phyloP scores from a whole-genome alignment of 1,284 basidiomycete species.

The Tilletia setariae region DNA sequence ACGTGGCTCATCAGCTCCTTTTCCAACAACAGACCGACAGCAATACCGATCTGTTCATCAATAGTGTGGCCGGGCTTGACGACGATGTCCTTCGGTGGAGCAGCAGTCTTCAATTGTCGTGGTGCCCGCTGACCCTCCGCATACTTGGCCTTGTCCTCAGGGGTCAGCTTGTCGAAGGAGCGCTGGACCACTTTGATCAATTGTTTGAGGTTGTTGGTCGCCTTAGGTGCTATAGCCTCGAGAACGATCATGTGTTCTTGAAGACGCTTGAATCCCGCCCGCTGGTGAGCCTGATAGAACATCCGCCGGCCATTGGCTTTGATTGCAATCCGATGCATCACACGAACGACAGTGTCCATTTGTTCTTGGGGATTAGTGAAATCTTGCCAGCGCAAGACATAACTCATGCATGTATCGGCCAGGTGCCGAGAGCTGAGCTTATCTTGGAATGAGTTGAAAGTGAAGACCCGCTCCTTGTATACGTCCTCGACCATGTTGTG shows the following conservation, averaged over 20 bases:
- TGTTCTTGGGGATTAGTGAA: conserved; percentile 35
- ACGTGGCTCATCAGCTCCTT: conserved; percentile 47
- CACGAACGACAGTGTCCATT: conserved; percentile 39
- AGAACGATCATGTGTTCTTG: conserved; percentile 27
- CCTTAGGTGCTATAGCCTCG: conserved; percentile 26
- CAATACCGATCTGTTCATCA: conserved; percentile 47
- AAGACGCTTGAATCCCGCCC: conserved; percentile 29
- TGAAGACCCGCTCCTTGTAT: conserved; percentile 44
- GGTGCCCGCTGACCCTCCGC: conserved; percentile 36
- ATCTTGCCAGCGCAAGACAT: conserved; percentile 45
- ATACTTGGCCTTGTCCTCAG: conserved; percentile 40
- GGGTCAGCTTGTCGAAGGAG: conserved; percentile 44
- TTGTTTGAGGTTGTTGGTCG: conserved; percentile 33
- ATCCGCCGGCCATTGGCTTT: conserved; percentile 37
- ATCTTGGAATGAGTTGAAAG: conserved; percentile 46
- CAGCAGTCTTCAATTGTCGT: conserved; percentile 30
- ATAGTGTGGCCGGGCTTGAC: conserved; percentile 35
- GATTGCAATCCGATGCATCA: conserved; percentile 49
- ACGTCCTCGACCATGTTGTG: conserved; percentile 31
- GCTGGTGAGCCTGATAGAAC: conserved; percentile 38
- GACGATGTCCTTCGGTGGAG: conserved; percentile 39
- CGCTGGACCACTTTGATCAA: conserved; percentile 42
- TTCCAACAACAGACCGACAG: conserved; percentile 44
- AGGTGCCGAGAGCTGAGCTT: conserved; percentile 42
- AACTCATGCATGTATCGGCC: conserved; percentile 42